Percentiles rank a stretch among this genome's conserved stretches.
Evolutionary conservation across 192 early-diverging fungal species (phyloP).

Genomic region (Pilaira anomala): DNA sequence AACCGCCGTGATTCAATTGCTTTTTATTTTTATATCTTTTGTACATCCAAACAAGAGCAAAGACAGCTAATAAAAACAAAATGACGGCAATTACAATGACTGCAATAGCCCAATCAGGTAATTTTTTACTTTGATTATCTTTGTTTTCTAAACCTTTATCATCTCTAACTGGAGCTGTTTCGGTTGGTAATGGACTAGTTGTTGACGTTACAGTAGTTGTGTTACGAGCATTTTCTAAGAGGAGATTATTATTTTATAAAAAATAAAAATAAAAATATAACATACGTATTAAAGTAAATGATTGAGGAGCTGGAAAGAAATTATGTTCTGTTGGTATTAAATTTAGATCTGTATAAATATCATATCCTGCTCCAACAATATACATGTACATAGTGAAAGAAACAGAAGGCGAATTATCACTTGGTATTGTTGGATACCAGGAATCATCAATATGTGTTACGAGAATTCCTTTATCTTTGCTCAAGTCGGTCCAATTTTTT

Average conservation of each 20-base stretch:
- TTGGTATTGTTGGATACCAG: slow-evolving; percentile 20
- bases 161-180: neutral
- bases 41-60: slow-evolving; percentile 16
- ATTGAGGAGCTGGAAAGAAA: slow-evolving; percentile 18
- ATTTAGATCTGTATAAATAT: slow-evolving; percentile 7
- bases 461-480: slow-evolving; percentile 6
- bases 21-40: slow-evolving; percentile 8
- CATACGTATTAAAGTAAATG: slow-evolving; percentile 29
- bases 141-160: neutral
- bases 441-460: slow-evolving; percentile 26
- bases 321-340: neutral
- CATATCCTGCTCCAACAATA: slow-evolving; percentile 19
- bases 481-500: slow-evolving; percentile 23
- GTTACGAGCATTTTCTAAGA: slow-evolving; percentile 26
- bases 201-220: slow-evolving; percentile 6
- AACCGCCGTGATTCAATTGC: neutral
- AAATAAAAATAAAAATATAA: neutral
- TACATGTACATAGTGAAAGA: slow-evolving; percentile 22
- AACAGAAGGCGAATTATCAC: slow-evolving; percentile 21
- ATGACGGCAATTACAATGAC: slow-evolving; percentile 30
- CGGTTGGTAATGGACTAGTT: neutral
- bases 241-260: slow-evolving; percentile 12
- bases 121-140: neutral
- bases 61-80: slow-evolving; percentile 11
- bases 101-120: slow-evolving; percentile 35